Conservation (phyloP, 257 asterid species). For the Striga asiatica region DNA sequence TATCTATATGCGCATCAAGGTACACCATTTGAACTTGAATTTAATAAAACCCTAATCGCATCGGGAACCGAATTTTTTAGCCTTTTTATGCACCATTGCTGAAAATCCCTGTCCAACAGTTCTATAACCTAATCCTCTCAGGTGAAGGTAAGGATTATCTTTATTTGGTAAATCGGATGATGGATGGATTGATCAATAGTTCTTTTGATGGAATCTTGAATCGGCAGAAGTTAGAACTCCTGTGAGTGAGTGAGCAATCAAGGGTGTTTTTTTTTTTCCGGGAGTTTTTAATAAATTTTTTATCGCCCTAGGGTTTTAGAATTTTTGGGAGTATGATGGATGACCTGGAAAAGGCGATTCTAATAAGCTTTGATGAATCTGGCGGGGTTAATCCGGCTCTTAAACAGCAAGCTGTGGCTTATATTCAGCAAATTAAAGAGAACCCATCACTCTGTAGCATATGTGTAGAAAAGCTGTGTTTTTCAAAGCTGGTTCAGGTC, state of each 20-base stretch:
- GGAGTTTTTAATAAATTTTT: background rate
- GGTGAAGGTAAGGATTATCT: constrained; percentile 22
- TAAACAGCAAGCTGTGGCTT: constrained; percentile 66
- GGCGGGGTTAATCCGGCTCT: constrained; percentile 50
- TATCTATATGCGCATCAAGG: background rate
- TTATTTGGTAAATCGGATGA: constrained; percentile 15
- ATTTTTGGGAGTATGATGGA: constrained; percentile 53
- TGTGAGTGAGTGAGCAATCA: constrained; percentile 6
- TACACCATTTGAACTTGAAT: background rate
- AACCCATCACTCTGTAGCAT: constrained; percentile 55
- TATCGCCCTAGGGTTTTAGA: constrained; percentile 31
- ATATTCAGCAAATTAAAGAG: constrained; percentile 61
- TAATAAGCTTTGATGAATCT: constrained; percentile 83
- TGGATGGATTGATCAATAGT: background rate
- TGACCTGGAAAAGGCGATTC: constrained; percentile 84
- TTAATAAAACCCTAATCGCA: constrained; percentile 18
- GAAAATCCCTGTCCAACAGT: constrained; percentile 12
- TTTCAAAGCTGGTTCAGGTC: constrained; percentile 55
- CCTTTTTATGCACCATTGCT: constrained; percentile 10
- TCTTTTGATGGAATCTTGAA: background rate
- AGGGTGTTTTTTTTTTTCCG: background rate
- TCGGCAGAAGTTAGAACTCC: background rate
- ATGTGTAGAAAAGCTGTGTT: constrained; percentile 61
- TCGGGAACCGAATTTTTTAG: constrained; percentile 16
- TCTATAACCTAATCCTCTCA: constrained; percentile 13